phyloP scores from a whole-genome alignment of 306 rosid species.

The Begonia fuchsioides region DNA sequence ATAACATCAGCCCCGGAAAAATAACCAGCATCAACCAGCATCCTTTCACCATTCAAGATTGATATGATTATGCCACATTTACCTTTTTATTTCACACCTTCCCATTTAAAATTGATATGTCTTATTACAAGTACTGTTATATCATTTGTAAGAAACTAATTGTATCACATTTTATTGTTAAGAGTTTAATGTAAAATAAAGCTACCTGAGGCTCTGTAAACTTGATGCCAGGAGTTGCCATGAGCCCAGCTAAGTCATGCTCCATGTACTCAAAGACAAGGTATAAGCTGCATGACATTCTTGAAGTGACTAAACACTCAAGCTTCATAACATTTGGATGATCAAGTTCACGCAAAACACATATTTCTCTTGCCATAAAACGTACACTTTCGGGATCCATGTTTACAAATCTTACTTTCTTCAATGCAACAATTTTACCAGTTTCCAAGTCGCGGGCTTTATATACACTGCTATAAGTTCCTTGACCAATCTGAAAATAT shows the following conservation, averaged over 20 bases:
- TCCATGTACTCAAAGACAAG: conserved; percentile 98
- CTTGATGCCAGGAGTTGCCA: conserved; percentile 43
- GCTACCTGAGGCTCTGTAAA: conserved; percentile 73
- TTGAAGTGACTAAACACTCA: conserved; percentile 68
- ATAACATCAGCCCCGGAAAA: no score
- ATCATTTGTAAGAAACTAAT: no score
- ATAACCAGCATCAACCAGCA: no score
- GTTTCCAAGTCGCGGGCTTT: conserved; percentile 77
- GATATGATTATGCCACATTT: no score
- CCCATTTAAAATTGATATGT: no score
- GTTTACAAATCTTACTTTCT: conserved; percentile 78
- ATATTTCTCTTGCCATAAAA: conserved; percentile 95
- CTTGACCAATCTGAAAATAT: conserved; percentile 71
- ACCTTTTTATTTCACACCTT: no score
- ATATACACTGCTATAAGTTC: conserved; percentile 84
- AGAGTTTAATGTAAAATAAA: neutral
- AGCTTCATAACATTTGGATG: conserved; percentile 96
- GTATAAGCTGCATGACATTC: conserved; percentile 59
- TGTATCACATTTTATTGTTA: no score
- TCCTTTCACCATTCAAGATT: no score
- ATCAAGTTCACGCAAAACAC: conserved; percentile 75
- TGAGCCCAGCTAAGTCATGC: conserved; percentile 75
- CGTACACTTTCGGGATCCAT: conserved; percentile 81
- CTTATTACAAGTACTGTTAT: no score
- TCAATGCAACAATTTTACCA: conserved; percentile 73